Evolutionary conservation across 345 rosid genomes (phyloP).

Genomic region (Eucalyptus victrix): DNA sequence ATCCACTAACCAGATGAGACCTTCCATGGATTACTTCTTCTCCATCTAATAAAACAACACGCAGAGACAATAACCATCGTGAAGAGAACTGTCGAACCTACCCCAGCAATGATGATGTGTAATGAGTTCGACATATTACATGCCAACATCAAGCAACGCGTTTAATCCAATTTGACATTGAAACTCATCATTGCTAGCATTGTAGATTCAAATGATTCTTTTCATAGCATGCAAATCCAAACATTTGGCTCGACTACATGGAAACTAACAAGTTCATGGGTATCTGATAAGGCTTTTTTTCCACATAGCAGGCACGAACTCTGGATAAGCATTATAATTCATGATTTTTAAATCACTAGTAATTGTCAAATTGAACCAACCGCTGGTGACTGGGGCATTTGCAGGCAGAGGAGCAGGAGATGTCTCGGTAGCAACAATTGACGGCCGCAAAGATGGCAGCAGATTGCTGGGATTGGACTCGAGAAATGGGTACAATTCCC

Average conservation of each 20-base stretch:
- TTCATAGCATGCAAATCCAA: too few species aligned
- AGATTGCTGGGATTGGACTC: neutral
- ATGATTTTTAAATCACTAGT: neutral
- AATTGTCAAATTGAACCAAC: neutral
- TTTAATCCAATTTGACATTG: neutral
- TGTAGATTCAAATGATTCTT: too few species aligned
- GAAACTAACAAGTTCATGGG: too few species aligned
- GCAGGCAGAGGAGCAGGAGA: neutral
- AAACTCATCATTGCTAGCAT: too few species aligned
- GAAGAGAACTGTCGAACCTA: neutral
- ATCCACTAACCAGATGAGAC: neutral
- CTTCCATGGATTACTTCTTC: neutral
- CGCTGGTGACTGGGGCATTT: neutral
- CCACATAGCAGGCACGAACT: neutral
- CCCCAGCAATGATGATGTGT: neutral
- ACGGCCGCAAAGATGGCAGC: rapidly evolving
- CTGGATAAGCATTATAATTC: neutral
- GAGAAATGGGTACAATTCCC: neutral
- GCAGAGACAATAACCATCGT: neutral
- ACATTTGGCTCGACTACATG: too few species aligned
- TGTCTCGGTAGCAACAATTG: neutral
- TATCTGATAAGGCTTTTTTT: too few species aligned
- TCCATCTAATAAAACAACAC: neutral
- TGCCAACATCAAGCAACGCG: neutral
- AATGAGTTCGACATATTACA: neutral